Evolutionary conservation across 257 asterid genomes (phyloP), one percentile per base, ranked within the genome.

Genomic region (Salvia rosmarinus): DNA sequence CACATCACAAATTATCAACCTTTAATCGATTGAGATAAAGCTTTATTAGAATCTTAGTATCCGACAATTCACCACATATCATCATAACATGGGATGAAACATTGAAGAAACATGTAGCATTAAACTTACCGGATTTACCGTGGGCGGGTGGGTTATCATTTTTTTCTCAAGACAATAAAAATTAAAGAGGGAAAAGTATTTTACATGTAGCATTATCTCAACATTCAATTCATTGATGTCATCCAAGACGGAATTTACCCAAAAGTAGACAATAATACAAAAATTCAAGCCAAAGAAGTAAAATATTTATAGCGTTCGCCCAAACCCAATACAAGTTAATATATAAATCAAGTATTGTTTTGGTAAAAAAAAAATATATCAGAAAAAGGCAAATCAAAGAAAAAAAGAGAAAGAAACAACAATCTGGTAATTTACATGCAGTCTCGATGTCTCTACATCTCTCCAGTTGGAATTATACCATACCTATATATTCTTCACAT

Each of bases 391-490:
- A 47, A 64, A 60, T 34, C 51, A 65, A 46, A 70, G 60, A 54
- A 35, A 37, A 21, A 14, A 34, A 28, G 43, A 61, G 0, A 58
- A 56, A 12, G 16, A 58, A 77, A 76, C 35, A 72, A 57, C 39
- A 70, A 61, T 50, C 57, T 13, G 54, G 74, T 40, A 78, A 76
- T 73, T 68, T 80, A 72, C 79, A 72, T 50, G 76, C 82, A 69
- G 67, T 58, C 61, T 68, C 75, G 4, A 5, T 35, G 72, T 77
- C 71, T 75, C 83, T 73, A 64, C 37, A 67, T 70, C 79, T 77
- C 75, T 44, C 72, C 78, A 74, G 43, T 73, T 55, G 64, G 75
- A 68, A 55, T 64, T 60, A 55, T 47, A 54, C 42, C 60, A 71
- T 23, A 64, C 66, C 73, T 16, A 71, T 66, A 75, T 50, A 23